phyloP scores from a whole-genome alignment of 345 rosid species.

The Reutealis trisperma region DNA sequence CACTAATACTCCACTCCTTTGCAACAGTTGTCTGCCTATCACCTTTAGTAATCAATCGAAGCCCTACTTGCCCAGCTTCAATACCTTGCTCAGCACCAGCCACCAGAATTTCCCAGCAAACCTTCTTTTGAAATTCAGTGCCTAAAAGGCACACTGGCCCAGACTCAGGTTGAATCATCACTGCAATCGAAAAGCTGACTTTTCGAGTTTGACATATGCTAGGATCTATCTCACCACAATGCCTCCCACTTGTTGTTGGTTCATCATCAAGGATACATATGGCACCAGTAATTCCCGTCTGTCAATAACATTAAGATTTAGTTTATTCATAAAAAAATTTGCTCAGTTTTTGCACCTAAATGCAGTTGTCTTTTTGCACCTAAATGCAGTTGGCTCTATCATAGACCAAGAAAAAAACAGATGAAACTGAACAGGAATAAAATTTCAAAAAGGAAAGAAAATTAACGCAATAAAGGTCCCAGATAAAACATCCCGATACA shows the following conservation, averaged over 20 bases:
- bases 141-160: conserved; percentile 98
- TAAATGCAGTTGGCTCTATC: neutral
- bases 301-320: conserved; percentile 33
- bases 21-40: conserved; percentile 86
- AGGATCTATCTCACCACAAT: conserved; percentile 79
- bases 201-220: conserved; percentile 76
- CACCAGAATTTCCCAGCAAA: conserved; percentile 97
- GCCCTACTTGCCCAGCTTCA: conserved; percentile 99
- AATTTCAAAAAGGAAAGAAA: neutral
- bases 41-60: conserved; percentile 88
- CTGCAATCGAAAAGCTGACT: conserved; percentile 87
- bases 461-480: neutral
- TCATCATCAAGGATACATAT: conserved; percentile 96
- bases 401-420: conserved; percentile 2
- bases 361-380: neutral
- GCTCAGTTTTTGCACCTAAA: neutral
- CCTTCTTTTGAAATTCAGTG: conserved; percentile 91
- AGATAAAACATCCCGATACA: neutral
- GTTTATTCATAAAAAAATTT: neutral
- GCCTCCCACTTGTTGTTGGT: conserved; percentile 83
- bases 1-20: conserved; percentile 98
- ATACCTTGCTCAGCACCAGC: conserved; percentile 99
- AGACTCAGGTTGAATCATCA: conserved; percentile 96
- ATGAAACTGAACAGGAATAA: conserved; percentile 10
- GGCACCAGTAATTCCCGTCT: conserved; percentile 88